Base-by-base conservation (phyloP, 192 early-diverging fungal genomes). In the Geranomyces variabilis region DNA sequence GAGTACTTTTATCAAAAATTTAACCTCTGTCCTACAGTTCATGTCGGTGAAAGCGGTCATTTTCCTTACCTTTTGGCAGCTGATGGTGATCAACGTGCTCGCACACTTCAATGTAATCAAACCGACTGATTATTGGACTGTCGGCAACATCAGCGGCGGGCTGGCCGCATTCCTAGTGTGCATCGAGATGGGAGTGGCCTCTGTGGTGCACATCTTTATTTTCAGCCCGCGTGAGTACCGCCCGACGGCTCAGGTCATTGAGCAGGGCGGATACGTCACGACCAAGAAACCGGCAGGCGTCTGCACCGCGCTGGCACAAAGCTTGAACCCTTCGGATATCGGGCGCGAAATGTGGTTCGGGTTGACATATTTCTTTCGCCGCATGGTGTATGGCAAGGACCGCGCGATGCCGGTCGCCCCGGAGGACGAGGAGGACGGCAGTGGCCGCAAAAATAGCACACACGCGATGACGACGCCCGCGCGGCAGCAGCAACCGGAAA, bases 41-140 rank as follows among this genome's bases (percentile, higher is more conserved):
- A 30, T 79, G 26, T 44, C 74, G n/a, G 67, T 79, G 67, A 79
- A 79, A 45, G 65, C 76, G 14, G 79, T 88, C 43, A 81, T 88
- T 46, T 86, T 88, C 51, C 62, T 88, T 46, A 81, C 79, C 6
- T 84, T 88, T 75, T 78, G 80, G 79, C 85, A 88, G 70, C 81
- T 75, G 21, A 78, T 84, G 66, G 29, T 87, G 48, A 75, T 88
- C 67, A 77, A 74, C 22, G 75, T 77, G 70, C 82, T 88, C 12
- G 85, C 75, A 30, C 79, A 79, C 76, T 77, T 66, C 71, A 81
- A 77, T 63, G 77, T 83, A 34, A 44, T 79, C 58, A 68, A 51
- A 9, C 74, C 65, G 30, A 72, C 83, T 51, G 73, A 76, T 70
- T 84, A 81, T 73, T 88, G 83, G 83, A 81, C 87, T 48, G 66